Base-by-base conservation (phyloP, 2,329 filamentous ascomycete species). In the Aspergillus neotritici region DNA sequence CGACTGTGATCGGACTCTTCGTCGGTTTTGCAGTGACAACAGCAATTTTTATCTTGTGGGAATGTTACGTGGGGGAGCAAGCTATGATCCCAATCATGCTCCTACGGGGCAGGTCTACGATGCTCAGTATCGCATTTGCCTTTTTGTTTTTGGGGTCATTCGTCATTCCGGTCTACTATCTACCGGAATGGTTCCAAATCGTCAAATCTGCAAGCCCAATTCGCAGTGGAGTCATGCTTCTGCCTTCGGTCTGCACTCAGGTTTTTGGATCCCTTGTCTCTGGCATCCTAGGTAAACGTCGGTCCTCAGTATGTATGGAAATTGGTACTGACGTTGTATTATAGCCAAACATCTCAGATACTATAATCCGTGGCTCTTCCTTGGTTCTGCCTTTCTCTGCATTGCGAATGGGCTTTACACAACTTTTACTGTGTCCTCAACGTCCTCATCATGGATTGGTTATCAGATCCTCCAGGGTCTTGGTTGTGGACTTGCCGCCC, bases 1-100 rank as follows among this genome's bases (percentile, higher is more conserved):
- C 55, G 3, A 54, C 40, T 4, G 49, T 60, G 14, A 56, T 61
- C 40, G 57, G 53, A 14, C 49, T 62, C 5, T 46, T 62, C 12
- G 16, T 43, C 11, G 49, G 43, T 7, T 42, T 35, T 13, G 49
- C 14, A 16, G 12, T 37, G 25, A 30, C 21, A 12, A 15, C 37
- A 7, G 6, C 15, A n/a, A 25, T 41, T 2, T 45, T 45, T 29
- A 25, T 40, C 17, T 28, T 36, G n/a, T 40, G 37, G 37, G 25
- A 45, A 37, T 15, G 3, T 13, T 37, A 29, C 37, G 37, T 40
- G 29, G 43, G 33, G 6, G 37, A 45, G 9, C 8, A 32, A 15
- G 43, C 43, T 13, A 36, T 41, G 43, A 12, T 41, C 17, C 43
- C 42, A 25, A 13, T 34, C 14, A 13, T 25, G 14, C 32, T 37